These are phyloP conservation scores for Endotrypanum monterogeii DNA, from an alignment of 208 protist genomes.

Conservation along the genomic window DNA sequence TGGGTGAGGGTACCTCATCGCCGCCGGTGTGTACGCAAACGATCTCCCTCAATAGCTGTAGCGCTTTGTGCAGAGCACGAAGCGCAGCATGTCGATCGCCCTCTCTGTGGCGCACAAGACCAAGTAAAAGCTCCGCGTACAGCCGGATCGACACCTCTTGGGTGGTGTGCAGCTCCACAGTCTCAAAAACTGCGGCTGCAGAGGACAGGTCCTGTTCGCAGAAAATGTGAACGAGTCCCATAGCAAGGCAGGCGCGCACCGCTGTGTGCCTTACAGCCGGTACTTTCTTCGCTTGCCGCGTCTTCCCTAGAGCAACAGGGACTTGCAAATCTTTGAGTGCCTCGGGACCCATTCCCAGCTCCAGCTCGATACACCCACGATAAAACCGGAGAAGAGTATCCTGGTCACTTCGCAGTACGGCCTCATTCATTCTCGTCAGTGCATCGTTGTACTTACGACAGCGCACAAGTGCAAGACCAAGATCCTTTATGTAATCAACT, in stretches of 20 bases:
- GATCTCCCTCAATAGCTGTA: constrained; percentile 9
- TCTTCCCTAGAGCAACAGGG: not conserved
- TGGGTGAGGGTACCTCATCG: constrained; percentile 18
- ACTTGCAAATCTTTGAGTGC: constrained; percentile 24
- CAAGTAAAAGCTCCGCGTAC: constrained; percentile 11
- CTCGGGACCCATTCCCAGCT: constrained; percentile 50
- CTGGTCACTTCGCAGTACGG: constrained; percentile 47
- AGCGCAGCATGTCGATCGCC: constrained; percentile 11
- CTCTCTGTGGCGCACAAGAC: constrained; percentile 20
- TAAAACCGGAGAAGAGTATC: constrained; percentile 72
- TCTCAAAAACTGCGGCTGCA: constrained; percentile 3
- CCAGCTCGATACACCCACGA: constrained; percentile 64
- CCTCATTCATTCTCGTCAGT: constrained; percentile 70
- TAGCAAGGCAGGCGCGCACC: constrained; percentile 11
- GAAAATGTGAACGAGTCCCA: constrained; percentile 28
- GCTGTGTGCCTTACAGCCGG: not conserved
- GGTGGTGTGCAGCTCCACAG: constrained; percentile 3
- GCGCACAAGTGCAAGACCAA: constrained; percentile 68
- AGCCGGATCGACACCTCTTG: constrained; percentile 10
- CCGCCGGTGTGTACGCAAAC: not conserved
- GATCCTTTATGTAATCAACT: constrained; percentile 70
- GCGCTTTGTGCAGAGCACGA: constrained; percentile 1
- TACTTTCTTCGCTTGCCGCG: not conserved
- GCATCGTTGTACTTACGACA: constrained; percentile 53
- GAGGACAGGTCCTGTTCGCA: constrained; percentile 13